These are phyloP conservation scores for Pythium rishiriense DNA, from an alignment of 352 stramenopile species.

Conservation along the genomic window DNA sequence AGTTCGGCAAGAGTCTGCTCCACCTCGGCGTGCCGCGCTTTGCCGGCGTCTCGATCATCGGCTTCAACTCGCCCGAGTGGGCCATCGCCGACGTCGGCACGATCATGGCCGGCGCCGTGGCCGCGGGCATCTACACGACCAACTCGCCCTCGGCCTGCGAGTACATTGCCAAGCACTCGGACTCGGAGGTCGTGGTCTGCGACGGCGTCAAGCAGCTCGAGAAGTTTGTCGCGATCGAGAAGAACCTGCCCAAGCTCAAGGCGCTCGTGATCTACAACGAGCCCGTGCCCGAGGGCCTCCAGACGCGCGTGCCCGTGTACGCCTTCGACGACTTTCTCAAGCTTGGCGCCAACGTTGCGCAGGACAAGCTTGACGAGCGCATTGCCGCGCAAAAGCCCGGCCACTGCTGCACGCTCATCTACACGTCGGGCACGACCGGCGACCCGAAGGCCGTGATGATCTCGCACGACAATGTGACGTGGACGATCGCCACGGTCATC, in stretches of 20 bases:
- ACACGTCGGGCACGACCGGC: constrained; percentile 95
- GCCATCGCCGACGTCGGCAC: constrained; percentile 90
- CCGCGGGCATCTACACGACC: constrained; percentile 96
- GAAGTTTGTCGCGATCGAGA: constrained; percentile 91
- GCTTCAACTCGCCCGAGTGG: constrained; percentile 93
- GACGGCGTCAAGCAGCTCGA: constrained; percentile 92
- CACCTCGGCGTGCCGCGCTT: constrained; percentile 70
- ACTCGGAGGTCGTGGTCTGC: constrained; percentile 91
- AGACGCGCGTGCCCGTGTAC: constrained; percentile 74
- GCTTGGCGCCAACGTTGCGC: constrained; percentile 61
- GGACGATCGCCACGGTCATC: constrained; percentile 72
- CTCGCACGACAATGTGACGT: constrained; percentile 94
- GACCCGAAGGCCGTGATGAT: constrained; percentile 97
- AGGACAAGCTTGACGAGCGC: constrained; percentile 65
- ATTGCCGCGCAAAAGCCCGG: constrained; percentile 82
- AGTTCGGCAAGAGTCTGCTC: constrained; percentile 83
- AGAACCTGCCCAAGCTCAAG: constrained; percentile 90
- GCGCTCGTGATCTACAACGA: constrained; percentile 94
- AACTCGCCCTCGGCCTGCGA: constrained; percentile 91
- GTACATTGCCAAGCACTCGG: constrained; percentile 94
- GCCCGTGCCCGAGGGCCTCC: constrained; percentile 62
- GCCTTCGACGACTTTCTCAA: constrained; percentile 79
- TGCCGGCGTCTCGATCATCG: constrained; percentile 87
- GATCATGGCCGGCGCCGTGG: constrained; percentile 92
- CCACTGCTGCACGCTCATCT: constrained; percentile 92